These are phyloP conservation scores for Aschersonia sp. DNA, from an alignment of 2,329 filamentous ascomycete genomes.

Conservation along the genomic window DNA sequence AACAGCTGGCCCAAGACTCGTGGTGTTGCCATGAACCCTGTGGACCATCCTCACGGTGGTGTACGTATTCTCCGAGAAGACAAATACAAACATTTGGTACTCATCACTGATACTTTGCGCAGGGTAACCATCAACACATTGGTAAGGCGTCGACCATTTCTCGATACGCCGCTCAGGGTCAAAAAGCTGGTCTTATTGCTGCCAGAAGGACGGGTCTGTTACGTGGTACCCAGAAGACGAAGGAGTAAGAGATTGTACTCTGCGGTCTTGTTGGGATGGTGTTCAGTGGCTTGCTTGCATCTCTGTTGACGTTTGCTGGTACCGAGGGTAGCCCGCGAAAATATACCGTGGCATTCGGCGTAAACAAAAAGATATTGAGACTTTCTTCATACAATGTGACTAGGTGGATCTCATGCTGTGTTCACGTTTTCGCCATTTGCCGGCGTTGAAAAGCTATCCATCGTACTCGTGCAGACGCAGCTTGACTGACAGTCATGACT, in stretches of 20 bases:
- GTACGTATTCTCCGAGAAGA: slow-evolving; percentile 28
- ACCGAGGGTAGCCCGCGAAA: neutral
- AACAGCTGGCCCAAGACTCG: slow-evolving; percentile 99
- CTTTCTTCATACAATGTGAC: neutral
- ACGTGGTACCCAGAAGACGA: slow-evolving; percentile 99
- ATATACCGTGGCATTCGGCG: neutral
- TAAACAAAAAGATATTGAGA: neutral
- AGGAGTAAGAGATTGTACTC: slow-evolving; percentile 60
- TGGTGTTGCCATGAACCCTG: slow-evolving; percentile 99
- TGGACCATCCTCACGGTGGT: slow-evolving; percentile 97
- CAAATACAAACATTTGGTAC: neutral
- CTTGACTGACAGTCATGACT: too few relatives aligned
- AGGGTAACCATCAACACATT: slow-evolving; percentile 99
- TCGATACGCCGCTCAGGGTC: slow-evolving; percentile 91
- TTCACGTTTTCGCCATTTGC: too few relatives aligned
- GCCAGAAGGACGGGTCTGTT: slow-evolving; percentile 99
- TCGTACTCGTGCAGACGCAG: too few relatives aligned
- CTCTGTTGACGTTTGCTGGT: slow-evolving; percentile 11
- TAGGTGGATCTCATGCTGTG: neutral
- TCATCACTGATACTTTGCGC: slow-evolving; percentile 9
- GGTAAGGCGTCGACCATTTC: slow-evolving; percentile 99
- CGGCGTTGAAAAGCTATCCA: too few relatives aligned
- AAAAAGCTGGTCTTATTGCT: slow-evolving; percentile 99
- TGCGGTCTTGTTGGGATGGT: slow-evolving; percentile 48
- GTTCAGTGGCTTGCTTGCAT: slow-evolving; percentile 49